A percentile compares a stretch with the other conserved stretches of the same genome.
Conservation (phyloP, 2,329 filamentous ascomycete genomes). For the Fusarium irregulare region DNA sequence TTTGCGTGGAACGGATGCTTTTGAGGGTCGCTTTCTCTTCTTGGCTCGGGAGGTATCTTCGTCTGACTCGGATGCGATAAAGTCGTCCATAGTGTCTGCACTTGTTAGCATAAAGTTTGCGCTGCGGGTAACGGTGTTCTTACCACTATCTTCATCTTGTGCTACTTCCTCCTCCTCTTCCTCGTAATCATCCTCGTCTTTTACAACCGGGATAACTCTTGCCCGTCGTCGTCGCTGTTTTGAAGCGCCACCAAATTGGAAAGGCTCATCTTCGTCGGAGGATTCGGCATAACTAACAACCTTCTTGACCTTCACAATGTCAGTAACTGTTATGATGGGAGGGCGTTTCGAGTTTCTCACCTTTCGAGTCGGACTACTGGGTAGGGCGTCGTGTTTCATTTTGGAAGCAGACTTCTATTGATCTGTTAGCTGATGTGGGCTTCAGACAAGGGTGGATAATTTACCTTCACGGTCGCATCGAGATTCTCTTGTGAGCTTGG, state of each 20-base stretch:
- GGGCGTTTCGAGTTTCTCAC: constrained; percentile 56
- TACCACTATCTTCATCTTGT: constrained; percentile 71
- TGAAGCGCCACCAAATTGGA: constrained; percentile 59
- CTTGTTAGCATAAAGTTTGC: constrained; percentile 5
- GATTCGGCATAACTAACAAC: constrained; percentile 86
- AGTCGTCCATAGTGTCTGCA: constrained; percentile 81
- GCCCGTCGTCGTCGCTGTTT: constrained; percentile 53
- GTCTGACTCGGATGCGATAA: constrained; percentile 87
- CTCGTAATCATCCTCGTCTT: constrained; percentile 78
- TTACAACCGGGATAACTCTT: constrained; percentile 68
- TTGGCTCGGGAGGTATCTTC: constrained; percentile 67
- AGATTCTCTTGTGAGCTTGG: constrained; percentile 76
- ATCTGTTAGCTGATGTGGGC: constrained; percentile 50
- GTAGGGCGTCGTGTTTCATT: constrained; percentile 30
- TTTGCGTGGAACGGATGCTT: constrained; percentile 68
- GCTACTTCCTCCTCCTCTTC: constrained; percentile 75
- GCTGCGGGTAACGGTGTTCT: background rate
- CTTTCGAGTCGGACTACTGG: constrained; percentile 83
- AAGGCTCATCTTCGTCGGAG: constrained; percentile 81
- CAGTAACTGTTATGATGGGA: background rate
- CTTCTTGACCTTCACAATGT: constrained; percentile 60
- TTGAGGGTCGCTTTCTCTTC: constrained; percentile 79
- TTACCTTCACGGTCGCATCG: constrained; percentile 47
- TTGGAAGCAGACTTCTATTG: constrained; percentile 54
- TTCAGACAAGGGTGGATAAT: constrained; percentile 9